Evolutionary conservation across 73 alveolate species (phyloP).

Genomic region (Symbiodinium natans): DNA sequence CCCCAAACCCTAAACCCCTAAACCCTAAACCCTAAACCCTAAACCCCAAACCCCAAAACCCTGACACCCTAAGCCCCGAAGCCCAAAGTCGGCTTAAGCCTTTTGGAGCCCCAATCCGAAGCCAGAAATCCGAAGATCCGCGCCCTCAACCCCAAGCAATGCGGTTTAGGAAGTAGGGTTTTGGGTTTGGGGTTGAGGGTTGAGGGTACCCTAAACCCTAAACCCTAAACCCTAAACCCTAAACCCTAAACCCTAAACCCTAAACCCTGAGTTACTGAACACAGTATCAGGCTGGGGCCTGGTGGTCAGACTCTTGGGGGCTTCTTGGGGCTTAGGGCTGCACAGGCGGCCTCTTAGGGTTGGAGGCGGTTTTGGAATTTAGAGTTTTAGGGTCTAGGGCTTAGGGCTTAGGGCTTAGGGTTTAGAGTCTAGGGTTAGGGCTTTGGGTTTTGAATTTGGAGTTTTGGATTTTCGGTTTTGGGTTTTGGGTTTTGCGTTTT

Average conservation of each 20-base stretch:
- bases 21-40: too few relatives aligned
- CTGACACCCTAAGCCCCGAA: neutral
- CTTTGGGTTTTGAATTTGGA: too few relatives aligned
- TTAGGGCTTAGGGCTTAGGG: neutral
- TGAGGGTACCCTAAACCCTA: neutral
- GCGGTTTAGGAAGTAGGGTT: neutral
- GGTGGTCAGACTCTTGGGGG: neutral
- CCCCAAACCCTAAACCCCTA: neutral
- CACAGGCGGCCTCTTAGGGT: neutral
- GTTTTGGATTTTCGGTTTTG: too few relatives aligned
- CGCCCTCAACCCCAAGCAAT: too few relatives aligned
- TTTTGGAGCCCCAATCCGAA: neutral
- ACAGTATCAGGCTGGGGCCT: too few relatives aligned
- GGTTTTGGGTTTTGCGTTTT: too few relatives aligned
- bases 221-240: too few relatives aligned
- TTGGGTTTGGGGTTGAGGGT: neutral
- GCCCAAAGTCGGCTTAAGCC: neutral
- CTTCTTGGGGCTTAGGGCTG: neutral
- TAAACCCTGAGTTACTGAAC: too few relatives aligned
- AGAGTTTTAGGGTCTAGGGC: neutral
- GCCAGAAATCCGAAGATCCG: neutral
- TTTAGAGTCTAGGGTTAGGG: neutral
- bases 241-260: too few relatives aligned
- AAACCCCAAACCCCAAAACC: neutral
- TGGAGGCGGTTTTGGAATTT: neutral